Conservation (phyloP, 768 basidiomycete genomes). For the Pleurotus giganteus region DNA sequence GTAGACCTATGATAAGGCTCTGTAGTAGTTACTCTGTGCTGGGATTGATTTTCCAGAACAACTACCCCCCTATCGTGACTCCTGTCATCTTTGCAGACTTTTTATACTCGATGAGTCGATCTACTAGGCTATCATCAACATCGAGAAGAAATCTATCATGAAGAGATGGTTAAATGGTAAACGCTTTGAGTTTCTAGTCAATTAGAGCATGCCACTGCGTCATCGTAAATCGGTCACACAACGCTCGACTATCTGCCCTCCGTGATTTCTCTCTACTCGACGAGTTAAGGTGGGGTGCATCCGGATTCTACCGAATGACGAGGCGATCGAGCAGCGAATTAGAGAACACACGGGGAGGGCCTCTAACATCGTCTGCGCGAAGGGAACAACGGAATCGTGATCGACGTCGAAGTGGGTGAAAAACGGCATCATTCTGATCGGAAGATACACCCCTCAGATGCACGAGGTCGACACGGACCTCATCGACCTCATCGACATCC, state of each 20-base stretch:
- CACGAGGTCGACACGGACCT: constrained; percentile 65
- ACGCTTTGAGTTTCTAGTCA: too few species aligned
- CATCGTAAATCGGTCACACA: constrained; percentile 62
- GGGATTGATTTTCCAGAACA: too few species aligned
- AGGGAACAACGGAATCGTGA: constrained; percentile 65
- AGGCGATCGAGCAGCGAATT: constrained; percentile 16
- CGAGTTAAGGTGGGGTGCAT: constrained; percentile 16
- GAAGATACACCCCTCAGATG: constrained; percentile 83
- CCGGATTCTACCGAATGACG: too few species aligned
- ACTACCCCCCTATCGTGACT: too few species aligned
- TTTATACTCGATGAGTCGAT: too few species aligned
- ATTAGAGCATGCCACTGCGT: constrained; percentile 45
- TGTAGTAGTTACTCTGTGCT: too few species aligned
- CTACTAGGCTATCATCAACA: too few species aligned
- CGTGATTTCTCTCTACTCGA: constrained; percentile 18
- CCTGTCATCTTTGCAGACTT: too few species aligned
- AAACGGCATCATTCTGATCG: constrained; percentile 68
- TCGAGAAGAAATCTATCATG: too few species aligned
- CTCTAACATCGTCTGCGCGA: constrained; percentile 73
- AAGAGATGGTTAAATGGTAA: too few species aligned
- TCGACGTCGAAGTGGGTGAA: constrained; percentile 67
- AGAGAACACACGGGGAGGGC: constrained; percentile 34
- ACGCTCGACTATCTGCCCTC: constrained; percentile 45
- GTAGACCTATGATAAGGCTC: too few species aligned
- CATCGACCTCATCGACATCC: too few species aligned